Evolutionary conservation across 306 rosid species (phyloP).

Genomic region (Senna siamea): DNA sequence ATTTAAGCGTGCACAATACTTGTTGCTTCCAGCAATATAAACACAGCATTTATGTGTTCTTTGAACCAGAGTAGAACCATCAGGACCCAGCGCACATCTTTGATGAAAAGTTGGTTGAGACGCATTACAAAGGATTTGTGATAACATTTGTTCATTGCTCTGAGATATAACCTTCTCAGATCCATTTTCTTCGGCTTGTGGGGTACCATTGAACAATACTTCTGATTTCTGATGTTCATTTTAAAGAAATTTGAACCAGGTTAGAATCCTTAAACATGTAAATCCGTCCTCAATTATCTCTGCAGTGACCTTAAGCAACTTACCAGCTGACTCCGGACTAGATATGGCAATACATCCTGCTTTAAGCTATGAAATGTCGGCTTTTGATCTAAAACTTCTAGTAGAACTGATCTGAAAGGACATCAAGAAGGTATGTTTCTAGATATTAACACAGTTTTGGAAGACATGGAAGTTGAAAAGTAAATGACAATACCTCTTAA

Average conservation of each 20-base stretch:
- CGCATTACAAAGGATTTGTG: constrained; percentile 79
- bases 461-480: constrained; percentile 21
- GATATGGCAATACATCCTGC: constrained; percentile 91
- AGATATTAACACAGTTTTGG: constrained; percentile 26
- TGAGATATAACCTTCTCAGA: constrained; percentile 63
- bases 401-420: constrained; percentile 78
- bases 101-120: constrained; percentile 77
- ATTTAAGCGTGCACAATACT: constrained; percentile 82
- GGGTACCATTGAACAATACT: constrained; percentile 59
- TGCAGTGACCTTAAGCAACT: constrained; percentile 53
- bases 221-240: constrained; percentile 75
- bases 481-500: constrained; percentile 69
- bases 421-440: constrained; percentile 28
- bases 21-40: constrained; percentile 77
- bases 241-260: constrained; percentile 45
- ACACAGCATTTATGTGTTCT: constrained; percentile 93
- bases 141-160: constrained; percentile 63
- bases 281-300: constrained; percentile 30
- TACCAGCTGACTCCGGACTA: constrained; percentile 94
- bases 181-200: constrained; percentile 82
- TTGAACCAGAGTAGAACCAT: constrained; percentile 52
- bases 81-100: constrained; percentile 51
- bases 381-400: constrained; percentile 77
- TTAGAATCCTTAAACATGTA: constrained; percentile 42
- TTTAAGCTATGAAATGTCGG: constrained; percentile 75